Conservation (phyloP, 2,329 filamentous ascomycete genomes). For the Myriangium duriaei region DNA sequence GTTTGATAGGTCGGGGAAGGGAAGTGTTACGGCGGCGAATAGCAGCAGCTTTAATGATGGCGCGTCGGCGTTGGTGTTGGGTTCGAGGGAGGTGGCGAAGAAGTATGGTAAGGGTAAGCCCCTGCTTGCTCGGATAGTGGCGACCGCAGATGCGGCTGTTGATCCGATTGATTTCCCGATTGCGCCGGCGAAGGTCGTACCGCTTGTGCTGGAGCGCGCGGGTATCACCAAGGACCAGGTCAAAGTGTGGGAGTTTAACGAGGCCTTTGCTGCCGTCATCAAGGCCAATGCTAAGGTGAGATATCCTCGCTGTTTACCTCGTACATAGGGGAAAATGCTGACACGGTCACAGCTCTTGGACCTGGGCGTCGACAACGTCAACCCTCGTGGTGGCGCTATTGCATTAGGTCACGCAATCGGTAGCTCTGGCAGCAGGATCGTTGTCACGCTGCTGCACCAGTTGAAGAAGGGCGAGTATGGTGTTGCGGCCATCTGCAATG, state of each 20-base stretch:
- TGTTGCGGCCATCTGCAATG: slow-evolving; percentile 92
- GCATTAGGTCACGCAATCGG: slow-evolving; percentile 84
- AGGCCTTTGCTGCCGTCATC: slow-evolving; percentile 92
- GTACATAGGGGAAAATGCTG: slow-evolving; percentile 3
- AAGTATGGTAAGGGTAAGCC: slow-evolving; percentile 66
- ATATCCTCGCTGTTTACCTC: slow-evolving; percentile 3
- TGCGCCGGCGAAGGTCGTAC: slow-evolving; percentile 83
- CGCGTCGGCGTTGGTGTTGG: slow-evolving; percentile 77
- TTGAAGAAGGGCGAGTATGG: slow-evolving; percentile 87
- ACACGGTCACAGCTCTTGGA: slow-evolving; percentile 57
- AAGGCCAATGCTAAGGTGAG: slow-evolving; percentile 79
- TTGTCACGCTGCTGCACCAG: slow-evolving; percentile 84
- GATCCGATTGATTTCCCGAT: slow-evolving; percentile 90
- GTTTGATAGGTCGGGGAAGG: slow-evolving; percentile 73
- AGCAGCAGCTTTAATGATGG: slow-evolving; percentile 91
- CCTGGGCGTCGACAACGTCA: slow-evolving; percentile 66
- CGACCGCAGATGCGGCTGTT: slow-evolving; percentile 78
- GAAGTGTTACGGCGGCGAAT: slow-evolving; percentile 89
- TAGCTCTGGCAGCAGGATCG: slow-evolving; percentile 82
- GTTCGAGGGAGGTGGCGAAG: slow-evolving; percentile 65
- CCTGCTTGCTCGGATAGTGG: slow-evolving; percentile 75
- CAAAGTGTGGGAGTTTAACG: slow-evolving; percentile 95
- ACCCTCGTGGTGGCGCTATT: slow-evolving; percentile 82
- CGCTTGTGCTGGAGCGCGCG: slow-evolving; percentile 74
- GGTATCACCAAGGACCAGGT: slow-evolving; percentile 88